A percentile compares a stretch with the other conserved stretches of the same genome.
phyloP scores from a whole-genome alignment of 257 asterid genomes.

The Fraxinus cuspidata region DNA sequence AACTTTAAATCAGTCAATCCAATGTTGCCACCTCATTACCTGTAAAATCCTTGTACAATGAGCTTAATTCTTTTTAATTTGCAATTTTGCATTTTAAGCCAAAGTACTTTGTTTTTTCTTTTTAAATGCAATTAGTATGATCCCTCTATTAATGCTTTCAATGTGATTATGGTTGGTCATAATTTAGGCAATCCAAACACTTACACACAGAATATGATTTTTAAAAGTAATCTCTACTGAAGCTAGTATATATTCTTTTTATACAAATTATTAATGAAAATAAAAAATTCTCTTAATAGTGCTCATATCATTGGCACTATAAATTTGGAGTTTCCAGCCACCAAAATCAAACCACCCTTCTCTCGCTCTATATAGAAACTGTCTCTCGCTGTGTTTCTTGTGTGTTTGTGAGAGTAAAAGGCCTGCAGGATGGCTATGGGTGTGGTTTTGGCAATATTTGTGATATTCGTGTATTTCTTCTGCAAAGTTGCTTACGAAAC shows the following conservation, averaged over 20 bases:
- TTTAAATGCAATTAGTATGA: conserved; percentile 14
- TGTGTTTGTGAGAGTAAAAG: not conserved
- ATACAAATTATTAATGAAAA: not conserved
- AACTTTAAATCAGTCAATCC: too few relatives aligned
- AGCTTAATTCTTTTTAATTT: too few relatives aligned
- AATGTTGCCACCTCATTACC: too few relatives aligned
- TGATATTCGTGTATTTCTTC: conserved; percentile 28
- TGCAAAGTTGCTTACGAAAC: conserved; percentile 47
- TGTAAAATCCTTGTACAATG: too few relatives aligned
- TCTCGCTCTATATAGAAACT: too few relatives aligned
- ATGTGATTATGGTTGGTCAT: conserved; percentile 16
- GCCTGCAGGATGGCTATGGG: conserved; percentile 37
- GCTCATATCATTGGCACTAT: not conserved
- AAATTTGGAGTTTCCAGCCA: not conserved
- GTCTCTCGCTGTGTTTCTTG: not conserved
- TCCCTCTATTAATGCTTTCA: not conserved
- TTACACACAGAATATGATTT: not conserved
- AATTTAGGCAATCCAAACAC: not conserved
- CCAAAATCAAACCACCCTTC: not conserved
- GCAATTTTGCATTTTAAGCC: not conserved
- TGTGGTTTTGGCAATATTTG: conserved; percentile 22
- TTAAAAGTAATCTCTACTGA: not conserved
- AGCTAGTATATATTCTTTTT: not conserved
- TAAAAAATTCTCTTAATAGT: too few relatives aligned
- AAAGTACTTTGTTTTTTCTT: not conserved